A percentile compares a stretch with the other conserved stretches of the same genome.
Evolutionary conservation across 2,329 filamentous ascomycete species (phyloP).

Genomic region (Cyanodermella asteris): DNA sequence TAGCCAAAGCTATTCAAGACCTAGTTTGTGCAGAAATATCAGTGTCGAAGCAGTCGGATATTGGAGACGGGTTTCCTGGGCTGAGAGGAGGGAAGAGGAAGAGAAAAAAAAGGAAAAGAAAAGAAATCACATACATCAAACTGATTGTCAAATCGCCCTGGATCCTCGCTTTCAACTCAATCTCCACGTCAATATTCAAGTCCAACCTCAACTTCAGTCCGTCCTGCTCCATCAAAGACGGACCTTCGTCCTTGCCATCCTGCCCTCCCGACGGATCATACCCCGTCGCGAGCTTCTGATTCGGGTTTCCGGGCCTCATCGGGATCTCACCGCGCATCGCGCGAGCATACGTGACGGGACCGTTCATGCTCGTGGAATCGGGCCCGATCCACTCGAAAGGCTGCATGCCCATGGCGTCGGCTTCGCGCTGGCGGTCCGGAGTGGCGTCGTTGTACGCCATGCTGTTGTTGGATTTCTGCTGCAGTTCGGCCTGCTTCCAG

Average conservation of each 20-base stretch:
- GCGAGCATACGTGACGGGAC: constrained; percentile 31
- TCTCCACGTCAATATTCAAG: constrained; percentile 62
- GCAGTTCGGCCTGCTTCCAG: constrained; percentile 3
- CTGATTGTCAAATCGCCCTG: constrained; percentile 64
- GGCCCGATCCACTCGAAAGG: constrained; percentile 34
- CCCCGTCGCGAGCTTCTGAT: constrained; percentile 18
- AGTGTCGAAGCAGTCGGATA: not conserved
- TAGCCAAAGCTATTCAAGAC: too few species aligned
- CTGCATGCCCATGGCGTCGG: constrained; percentile 28
- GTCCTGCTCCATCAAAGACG: constrained; percentile 13
- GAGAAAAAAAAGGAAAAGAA: constrained; percentile 1
- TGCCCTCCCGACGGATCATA: too few species aligned
- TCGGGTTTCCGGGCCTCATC: constrained; percentile 27
- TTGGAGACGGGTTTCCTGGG: too few species aligned
- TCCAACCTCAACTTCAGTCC: constrained; percentile 48
- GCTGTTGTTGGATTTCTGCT: constrained; percentile 4
- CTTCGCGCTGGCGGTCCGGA: too few species aligned
- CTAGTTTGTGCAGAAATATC: too few species aligned
- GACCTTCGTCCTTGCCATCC: constrained; percentile 22
- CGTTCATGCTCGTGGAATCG: constrained; percentile 33
- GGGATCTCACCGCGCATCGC: constrained; percentile 33
- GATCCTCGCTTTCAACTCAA: constrained; percentile 67
- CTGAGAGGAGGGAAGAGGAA: not conserved
- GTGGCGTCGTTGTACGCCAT: constrained; percentile 8
- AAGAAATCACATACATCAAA: constrained; percentile 56